Percentiles rank a stretch among this genome's conserved stretches.
Evolutionary conservation across 106 monocot species (phyloP).

Genomic region (Platanthera zijinensis): DNA sequence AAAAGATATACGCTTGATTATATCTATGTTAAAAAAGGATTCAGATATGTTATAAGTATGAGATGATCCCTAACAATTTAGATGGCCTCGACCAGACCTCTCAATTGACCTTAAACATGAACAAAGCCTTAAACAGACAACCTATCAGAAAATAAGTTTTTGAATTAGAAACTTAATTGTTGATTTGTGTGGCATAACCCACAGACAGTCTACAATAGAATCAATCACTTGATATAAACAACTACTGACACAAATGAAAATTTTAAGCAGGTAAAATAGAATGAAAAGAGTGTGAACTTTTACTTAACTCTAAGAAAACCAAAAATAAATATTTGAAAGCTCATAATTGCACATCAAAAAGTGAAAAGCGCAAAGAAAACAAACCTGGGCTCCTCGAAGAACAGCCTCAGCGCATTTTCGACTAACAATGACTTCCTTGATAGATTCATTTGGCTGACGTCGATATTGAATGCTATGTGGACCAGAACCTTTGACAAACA

Average conservation of each 20-base stretch:
- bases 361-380: neutral
- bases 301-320: neutral
- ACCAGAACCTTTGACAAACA: conserved; percentile 82
- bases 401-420: conserved; percentile 97
- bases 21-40: too few species aligned
- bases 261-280: neutral
- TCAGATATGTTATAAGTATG: too few species aligned
- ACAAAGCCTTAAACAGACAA: too few species aligned
- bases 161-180: too few species aligned
- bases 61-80: too few species aligned
- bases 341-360: neutral
- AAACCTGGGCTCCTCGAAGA: conserved; percentile 97
- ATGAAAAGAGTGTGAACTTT: neutral
- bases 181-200: too few species aligned
- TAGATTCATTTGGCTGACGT: conserved; percentile 18
- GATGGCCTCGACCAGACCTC: too few species aligned
- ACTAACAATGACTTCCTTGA: conserved; percentile 93
- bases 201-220: neutral
- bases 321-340: neutral
- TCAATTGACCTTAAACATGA: too few species aligned
- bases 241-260: neutral
- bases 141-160: too few species aligned
- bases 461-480: conserved; percentile 52
- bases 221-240: neutral
- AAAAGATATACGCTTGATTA: too few species aligned